These are phyloP conservation scores for Neopestalotiopsis rosae DNA, from an alignment of 2,329 filamentous ascomycete genomes.

Conservation along the genomic window DNA sequence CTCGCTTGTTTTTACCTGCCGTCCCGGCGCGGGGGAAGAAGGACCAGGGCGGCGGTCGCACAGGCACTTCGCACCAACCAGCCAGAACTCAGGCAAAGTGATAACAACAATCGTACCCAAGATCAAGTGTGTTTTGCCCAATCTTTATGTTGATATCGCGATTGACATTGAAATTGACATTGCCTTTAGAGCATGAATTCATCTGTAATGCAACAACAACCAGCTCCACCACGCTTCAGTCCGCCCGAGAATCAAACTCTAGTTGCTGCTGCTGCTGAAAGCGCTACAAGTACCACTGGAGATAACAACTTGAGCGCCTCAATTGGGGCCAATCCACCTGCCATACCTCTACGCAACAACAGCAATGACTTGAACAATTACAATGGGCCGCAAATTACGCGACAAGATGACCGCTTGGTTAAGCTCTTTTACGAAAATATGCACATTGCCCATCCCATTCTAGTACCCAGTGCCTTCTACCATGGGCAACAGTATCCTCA, in stretches of 20 bases:
- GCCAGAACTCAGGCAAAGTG: background rate
- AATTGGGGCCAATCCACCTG: background rate
- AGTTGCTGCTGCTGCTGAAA: background rate
- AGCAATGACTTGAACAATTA: background rate
- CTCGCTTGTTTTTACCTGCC: conserved; percentile 2
- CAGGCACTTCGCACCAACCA: background rate
- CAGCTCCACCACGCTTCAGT: background rate
- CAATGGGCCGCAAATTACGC: background rate
- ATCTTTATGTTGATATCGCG: background rate
- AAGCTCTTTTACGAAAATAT: conserved; percentile 4
- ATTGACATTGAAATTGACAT: background rate
- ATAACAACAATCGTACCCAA: background rate
- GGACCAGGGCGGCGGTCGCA: background rate
- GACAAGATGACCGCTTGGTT: conserved; percentile 6
- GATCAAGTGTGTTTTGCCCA: background rate
- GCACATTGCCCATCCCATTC: conserved; percentile 7
- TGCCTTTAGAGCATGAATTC: background rate
- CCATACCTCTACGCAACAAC: background rate
- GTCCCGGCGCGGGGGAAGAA: conserved; percentile 5
- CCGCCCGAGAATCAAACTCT: background rate
- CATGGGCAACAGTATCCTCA: background rate
- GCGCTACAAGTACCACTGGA: background rate
- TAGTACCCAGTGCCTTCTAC: conserved; percentile 3
- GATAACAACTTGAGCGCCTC: background rate
- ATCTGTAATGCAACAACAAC: background rate